phyloP scores from a whole-genome alignment of 352 stramenopile genomes.

The Globisporangium solare region DNA sequence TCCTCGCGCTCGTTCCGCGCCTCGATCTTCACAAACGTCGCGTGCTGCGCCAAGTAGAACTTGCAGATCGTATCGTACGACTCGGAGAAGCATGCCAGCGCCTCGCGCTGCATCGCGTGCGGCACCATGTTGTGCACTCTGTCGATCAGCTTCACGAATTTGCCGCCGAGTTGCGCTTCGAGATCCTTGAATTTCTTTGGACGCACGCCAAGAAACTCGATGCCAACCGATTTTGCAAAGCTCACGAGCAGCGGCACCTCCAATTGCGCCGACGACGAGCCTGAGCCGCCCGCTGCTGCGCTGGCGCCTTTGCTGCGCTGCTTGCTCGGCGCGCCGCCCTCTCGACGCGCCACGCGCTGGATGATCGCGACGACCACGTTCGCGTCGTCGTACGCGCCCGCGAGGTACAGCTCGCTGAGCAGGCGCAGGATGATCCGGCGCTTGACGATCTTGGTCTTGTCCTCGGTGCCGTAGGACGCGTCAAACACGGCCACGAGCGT shows the following conservation, averaged over 20 bases:
- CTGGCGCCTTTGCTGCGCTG: conserved; percentile 36
- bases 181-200: conserved; percentile 67
- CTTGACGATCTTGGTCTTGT: conserved; percentile 76
- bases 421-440: conserved; percentile 72
- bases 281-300: conserved; percentile 1
- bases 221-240: conserved; percentile 91
- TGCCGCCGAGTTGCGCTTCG: conserved; percentile 23
- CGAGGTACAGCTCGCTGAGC: conserved; percentile 80
- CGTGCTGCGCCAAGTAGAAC: conserved; percentile 89
- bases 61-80: conserved; percentile 87
- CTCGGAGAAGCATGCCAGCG: conserved; percentile 79
- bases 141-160: conserved; percentile 36
- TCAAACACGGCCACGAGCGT: conserved; percentile 60
- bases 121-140: conserved; percentile 53
- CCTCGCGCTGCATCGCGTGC: conserved; percentile 50
- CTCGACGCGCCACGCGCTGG: conserved; percentile 57
- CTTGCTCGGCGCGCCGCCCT: conserved; percentile 37
- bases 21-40: conserved; percentile 88
- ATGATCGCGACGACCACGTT: conserved; percentile 77
- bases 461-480: conserved; percentile 47
- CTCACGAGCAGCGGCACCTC: conserved; percentile 93
- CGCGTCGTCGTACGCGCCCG: conserved; percentile 72
- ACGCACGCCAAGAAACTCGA: conserved; percentile 82
- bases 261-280: conserved; percentile 38
- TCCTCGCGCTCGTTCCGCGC: conserved; percentile 92